A percentile compares a stretch with the other conserved stretches of the same genome.
These are phyloP conservation scores for Botryotinia narcissicola DNA, from an alignment of 2,329 filamentous ascomycete genomes.

Conservation along the genomic window DNA sequence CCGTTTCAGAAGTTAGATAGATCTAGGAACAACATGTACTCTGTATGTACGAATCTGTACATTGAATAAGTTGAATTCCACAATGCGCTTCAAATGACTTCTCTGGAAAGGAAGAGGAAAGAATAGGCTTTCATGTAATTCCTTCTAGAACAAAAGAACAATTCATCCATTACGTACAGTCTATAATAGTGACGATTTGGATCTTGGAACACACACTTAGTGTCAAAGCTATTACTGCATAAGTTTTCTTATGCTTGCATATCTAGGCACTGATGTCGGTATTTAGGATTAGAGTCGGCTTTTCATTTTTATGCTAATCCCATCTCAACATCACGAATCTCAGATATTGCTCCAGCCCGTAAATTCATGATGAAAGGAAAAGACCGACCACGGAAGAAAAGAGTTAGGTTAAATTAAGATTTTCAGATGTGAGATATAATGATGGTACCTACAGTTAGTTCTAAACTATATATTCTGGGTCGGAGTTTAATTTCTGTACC, in stretches of 20 bases:
- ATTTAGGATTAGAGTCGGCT: background rate
- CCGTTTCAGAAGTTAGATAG: background rate
- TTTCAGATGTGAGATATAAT: background rate
- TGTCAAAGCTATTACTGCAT: background rate
- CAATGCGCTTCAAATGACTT: background rate
- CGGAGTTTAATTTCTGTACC: background rate
- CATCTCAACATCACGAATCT: background rate
- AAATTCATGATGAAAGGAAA: background rate
- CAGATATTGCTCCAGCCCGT: no score
- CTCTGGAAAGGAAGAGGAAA: background rate
- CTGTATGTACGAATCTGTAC: background rate
- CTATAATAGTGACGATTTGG: background rate
- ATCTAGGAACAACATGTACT: background rate
- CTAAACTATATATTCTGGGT: background rate
- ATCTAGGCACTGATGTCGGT: background rate
- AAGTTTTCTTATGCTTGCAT: background rate
- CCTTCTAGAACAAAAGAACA: background rate
- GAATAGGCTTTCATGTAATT: background rate
- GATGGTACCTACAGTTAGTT: background rate
- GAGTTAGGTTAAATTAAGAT: background rate
- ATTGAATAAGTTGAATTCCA: background rate
- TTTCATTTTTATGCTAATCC: background rate
- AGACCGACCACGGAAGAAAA: background rate
- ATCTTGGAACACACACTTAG: background rate
- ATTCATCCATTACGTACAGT: no score